Conservation (phyloP, 257 asterid species). For the Solanum sejunctum region DNA sequence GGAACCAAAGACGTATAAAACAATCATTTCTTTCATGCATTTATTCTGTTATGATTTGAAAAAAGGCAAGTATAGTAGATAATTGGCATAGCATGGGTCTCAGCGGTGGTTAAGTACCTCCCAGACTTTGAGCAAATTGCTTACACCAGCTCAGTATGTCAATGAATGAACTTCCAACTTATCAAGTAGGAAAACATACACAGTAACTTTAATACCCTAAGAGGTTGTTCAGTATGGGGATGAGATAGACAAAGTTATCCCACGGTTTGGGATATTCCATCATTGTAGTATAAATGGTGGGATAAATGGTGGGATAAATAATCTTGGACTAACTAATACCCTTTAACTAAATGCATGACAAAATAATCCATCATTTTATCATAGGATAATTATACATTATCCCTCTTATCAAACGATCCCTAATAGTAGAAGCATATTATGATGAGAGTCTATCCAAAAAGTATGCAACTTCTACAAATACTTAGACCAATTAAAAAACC, state of each 20-base stretch:
- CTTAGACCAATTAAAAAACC: not conserved
- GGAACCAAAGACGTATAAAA: not conserved
- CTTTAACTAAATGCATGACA: not conserved
- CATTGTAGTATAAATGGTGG: not conserved
- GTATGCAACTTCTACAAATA: not conserved
- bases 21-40: not conserved
- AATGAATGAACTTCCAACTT: not conserved
- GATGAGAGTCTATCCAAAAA: not conserved
- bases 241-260: no score
- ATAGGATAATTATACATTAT: not conserved
- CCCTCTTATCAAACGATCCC: not conserved
- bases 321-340: not conserved
- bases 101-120: not conserved
- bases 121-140: not conserved
- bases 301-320: not conserved
- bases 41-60: fast-evolving
- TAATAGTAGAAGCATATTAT: not conserved
- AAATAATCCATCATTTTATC: not conserved
- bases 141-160: not conserved
- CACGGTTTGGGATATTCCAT: not conserved
- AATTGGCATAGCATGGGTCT: not conserved
- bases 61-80: not conserved
- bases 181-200: not conserved
- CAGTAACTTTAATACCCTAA: not conserved
- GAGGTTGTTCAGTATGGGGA: no score